Conservation (phyloP, 2,329 filamentous ascomycete genomes). For the Penicillium sp. region DNA sequence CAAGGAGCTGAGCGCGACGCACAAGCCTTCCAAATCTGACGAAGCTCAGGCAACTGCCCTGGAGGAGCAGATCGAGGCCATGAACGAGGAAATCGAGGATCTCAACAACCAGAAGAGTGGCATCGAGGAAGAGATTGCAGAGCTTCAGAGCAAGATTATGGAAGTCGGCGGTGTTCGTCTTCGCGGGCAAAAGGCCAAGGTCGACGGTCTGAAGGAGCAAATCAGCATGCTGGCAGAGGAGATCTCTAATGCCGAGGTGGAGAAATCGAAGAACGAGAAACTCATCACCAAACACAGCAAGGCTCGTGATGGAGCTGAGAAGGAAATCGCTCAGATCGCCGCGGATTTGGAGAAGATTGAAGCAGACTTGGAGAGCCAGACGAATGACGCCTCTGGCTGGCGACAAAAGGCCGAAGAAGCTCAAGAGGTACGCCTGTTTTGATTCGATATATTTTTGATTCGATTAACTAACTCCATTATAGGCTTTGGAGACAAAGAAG, state of each 20-base stretch:
- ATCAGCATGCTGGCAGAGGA: slow-evolving; percentile 75
- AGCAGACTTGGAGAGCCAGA: slow-evolving; percentile 71
- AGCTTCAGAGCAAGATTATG: slow-evolving; percentile 95
- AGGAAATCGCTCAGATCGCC: slow-evolving; percentile 68
- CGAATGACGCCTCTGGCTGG: slow-evolving; percentile 66
- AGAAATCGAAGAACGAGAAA: slow-evolving; percentile 90
- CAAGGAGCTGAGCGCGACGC: slow-evolving; percentile 74
- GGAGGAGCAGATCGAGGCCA: slow-evolving; percentile 68
- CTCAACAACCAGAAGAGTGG: slow-evolving; percentile 80
- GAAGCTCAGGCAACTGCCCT: slow-evolving; percentile 66
- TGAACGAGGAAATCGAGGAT: slow-evolving; percentile 73
- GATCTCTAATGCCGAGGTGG: slow-evolving; percentile 78
- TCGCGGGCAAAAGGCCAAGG: slow-evolving; percentile 80
- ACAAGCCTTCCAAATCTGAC: slow-evolving; percentile 75
- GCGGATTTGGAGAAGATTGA: slow-evolving; percentile 73
- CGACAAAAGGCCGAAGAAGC: slow-evolving; percentile 73
- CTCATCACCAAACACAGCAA: slow-evolving; percentile 81
- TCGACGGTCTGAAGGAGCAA: slow-evolving; percentile 82
- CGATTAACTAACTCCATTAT: slow-evolving; percentile 19
- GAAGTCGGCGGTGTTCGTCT: slow-evolving; percentile 92
- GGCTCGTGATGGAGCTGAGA: slow-evolving; percentile 68
- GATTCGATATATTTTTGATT: not conserved
- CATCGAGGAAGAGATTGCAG: slow-evolving; percentile 88
- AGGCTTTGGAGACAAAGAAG: slow-evolving; percentile 71
- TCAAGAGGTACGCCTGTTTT: slow-evolving; percentile 51